Evolutionary conservation across 768 basidiomycete genomes (phyloP), one percentile per base, ranked within the genome.

Genomic region (Termitomyces sp.): DNA sequence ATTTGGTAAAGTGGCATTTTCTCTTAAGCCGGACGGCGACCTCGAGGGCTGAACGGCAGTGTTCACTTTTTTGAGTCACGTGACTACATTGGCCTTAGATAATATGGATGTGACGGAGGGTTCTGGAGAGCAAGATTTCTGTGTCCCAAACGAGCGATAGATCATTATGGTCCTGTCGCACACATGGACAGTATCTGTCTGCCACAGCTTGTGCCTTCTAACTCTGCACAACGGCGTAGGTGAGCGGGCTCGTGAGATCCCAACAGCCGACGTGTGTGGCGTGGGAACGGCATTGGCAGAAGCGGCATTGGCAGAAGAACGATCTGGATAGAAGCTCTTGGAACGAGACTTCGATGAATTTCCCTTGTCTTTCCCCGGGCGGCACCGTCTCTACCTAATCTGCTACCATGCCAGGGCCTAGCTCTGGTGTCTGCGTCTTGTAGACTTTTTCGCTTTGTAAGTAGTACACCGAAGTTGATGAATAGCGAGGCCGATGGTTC

Each of bases 1-100:
- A 95, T 82, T 64, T 92, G 84, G 73, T 95, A 95, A 65, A 93
- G 80, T 5, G 91, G 91, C 92, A 95, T 95, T 65, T 65, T 66
- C 41, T 46, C 17, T 22, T n/a, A 12, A 32, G 32, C 17, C 22
- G 46, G 32, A 41, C 44, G 28, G 48, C 19, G 37, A 54, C 37
- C 34, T 49, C 19, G 17, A 11, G n/a, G n/a, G 35, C 35, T 37
- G 35, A 34, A 6, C 26, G 26, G 6, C 9, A 2, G 35, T 15
- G 35, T 37, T 15, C 35, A 32, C 40, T 37, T 48, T 35, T 19
- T 53, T 2, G n/a, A 9, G 7, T 2, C 48, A 50, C 26, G 49
- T 50, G 49, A 50, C 49, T 50, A n/a, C 5, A 12, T 8, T 15
- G 2, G 37, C n/a, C 28, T 38, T 37, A 40, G 22, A 50, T 38